These are phyloP conservation scores for Silybum marianum DNA, from an alignment of 129 eudicot genomes.

Conservation along the genomic window DNA sequence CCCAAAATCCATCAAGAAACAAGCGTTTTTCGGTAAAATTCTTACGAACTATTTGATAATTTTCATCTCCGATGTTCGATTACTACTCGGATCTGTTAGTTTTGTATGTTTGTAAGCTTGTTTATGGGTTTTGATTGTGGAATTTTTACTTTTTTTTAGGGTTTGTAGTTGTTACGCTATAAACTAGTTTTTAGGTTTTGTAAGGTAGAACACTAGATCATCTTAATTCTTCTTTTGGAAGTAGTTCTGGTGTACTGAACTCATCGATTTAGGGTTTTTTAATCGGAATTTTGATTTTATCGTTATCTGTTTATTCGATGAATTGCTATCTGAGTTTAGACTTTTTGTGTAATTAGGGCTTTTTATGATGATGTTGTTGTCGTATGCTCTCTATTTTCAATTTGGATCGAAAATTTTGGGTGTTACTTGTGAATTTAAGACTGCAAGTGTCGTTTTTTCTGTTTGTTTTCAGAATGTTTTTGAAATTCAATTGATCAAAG, in stretches of 20 bases:
- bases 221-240: neutral
- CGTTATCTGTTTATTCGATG: neutral
- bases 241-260: neutral
- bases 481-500: neutral
- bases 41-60: neutral
- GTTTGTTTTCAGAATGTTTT: neutral
- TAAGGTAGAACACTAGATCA: neutral
- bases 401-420: neutral
- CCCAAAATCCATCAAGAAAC: neutral
- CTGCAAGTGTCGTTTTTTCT: neutral
- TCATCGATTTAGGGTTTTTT: neutral
- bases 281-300: neutral
- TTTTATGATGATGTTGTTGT: constrained; percentile 12
- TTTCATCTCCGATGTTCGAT: constrained; percentile 17
- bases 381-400: constrained; percentile 1
- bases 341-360: constrained; percentile 3
- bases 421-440: neutral
- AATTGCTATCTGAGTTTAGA: neutral
- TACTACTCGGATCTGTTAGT: constrained; percentile 6
- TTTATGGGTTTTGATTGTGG: neutral
- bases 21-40: neutral
- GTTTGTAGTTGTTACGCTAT: neutral
- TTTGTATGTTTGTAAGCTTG: constrained; percentile 10
- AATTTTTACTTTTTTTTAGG: neutral
- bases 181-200: constrained; percentile 2